Percentiles rank a stretch among this genome's conserved stretches.
Conservation (phyloP, 2,329 filamentous ascomycete genomes). For the Xylaria hypoxylon region DNA sequence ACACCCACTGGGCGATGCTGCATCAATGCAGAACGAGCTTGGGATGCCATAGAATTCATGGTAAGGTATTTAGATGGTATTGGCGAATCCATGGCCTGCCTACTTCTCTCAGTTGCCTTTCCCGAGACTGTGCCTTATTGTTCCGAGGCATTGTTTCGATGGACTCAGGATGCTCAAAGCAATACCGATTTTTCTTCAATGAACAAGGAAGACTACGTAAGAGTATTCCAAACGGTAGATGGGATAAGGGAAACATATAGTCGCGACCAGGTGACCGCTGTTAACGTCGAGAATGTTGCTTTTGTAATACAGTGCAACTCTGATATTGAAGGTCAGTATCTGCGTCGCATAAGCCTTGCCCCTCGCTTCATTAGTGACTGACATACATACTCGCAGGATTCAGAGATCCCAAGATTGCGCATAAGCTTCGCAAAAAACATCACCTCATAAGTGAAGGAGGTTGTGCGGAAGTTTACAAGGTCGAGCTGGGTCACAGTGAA, state of each 20-base stretch:
- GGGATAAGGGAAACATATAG: neutral
- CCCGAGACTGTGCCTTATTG: constrained; percentile 2
- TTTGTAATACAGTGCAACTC: neutral
- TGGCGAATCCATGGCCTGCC: neutral
- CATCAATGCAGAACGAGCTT: neutral
- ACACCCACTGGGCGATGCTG: too few relatives aligned
- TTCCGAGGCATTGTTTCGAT: neutral
- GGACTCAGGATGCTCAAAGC: neutral
- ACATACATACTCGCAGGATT: too few relatives aligned
- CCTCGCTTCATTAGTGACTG: too few relatives aligned
- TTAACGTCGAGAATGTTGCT: constrained; percentile 7
- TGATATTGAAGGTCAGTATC: neutral
- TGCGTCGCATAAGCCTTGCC: too few relatives aligned
- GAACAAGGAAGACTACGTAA: neutral
- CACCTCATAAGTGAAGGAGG: too few relatives aligned
- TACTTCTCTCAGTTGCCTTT: constrained; percentile 10
- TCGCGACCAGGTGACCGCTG: neutral
- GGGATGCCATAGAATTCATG: neutral
- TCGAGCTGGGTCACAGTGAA: too few relatives aligned
- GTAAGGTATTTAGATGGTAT: neutral
- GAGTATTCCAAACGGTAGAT: neutral
- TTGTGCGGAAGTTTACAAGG: too few relatives aligned
- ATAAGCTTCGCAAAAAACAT: too few relatives aligned
- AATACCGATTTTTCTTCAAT: neutral
- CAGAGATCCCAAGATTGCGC: too few relatives aligned